Percentiles rank a stretch among this genome's conserved stretches.
Evolutionary conservation across 2,329 filamentous ascomycete species (phyloP).

Genomic region (Paecilomyces sp.): DNA sequence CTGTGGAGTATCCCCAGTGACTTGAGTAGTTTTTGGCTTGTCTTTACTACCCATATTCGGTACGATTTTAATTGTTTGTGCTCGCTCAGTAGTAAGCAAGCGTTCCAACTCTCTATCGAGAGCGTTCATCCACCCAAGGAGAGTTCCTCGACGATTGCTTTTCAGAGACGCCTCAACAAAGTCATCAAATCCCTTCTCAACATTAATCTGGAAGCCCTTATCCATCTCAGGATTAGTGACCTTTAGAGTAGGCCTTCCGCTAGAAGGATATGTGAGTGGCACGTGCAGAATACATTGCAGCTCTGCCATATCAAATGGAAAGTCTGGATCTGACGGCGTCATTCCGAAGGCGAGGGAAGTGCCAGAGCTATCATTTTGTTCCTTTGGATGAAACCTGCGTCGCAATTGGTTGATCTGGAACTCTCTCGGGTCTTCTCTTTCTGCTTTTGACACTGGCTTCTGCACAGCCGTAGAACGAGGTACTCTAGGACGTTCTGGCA

Average conservation of each 20-base stretch:
- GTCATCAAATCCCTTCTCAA: conserved; percentile 65
- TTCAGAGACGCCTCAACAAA: conserved; percentile 50
- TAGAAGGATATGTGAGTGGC: conserved; percentile 55
- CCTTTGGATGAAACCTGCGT: conserved; percentile 54
- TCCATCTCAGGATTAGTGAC: conserved; percentile 65
- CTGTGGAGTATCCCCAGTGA: neutral
- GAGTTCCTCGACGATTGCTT: conserved; percentile 39
- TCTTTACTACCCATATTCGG: conserved; percentile 47
- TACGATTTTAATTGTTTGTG: conserved; percentile 64
- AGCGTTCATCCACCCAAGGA: conserved; percentile 60
- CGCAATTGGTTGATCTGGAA: conserved; percentile 71
- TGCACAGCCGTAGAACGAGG: conserved; percentile 32
- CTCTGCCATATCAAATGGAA: conserved; percentile 66
- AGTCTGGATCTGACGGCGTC: conserved; percentile 71
- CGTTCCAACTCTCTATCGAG: conserved; percentile 66
- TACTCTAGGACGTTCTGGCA: conserved; percentile 36
- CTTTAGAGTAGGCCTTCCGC: conserved; percentile 49
- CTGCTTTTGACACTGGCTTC: conserved; percentile 59
- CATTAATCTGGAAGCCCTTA: conserved; percentile 65
- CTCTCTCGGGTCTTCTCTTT: conserved; percentile 60
- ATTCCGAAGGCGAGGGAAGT: conserved; percentile 59
- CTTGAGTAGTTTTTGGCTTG: conserved; percentile 3
- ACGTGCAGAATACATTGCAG: conserved; percentile 63
- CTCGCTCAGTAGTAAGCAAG: conserved; percentile 62
- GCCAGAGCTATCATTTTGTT: conserved; percentile 40